These are phyloP conservation scores for Coniella vitis DNA, from an alignment of 2,329 filamentous ascomycete species.

Conservation along the genomic window DNA sequence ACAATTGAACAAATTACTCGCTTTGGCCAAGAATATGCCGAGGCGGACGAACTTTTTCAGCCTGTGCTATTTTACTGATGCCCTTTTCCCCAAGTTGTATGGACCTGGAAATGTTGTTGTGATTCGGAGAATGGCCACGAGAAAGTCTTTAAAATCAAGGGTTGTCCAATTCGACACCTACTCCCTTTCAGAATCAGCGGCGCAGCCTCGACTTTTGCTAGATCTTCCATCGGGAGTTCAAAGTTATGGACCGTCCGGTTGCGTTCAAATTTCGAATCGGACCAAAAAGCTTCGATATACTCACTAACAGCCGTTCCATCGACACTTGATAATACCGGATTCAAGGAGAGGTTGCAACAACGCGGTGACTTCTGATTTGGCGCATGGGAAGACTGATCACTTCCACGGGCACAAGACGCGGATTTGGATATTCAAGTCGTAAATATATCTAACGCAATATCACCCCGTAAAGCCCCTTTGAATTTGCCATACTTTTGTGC, in stretches of 20 bases:
- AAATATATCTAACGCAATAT: too few species aligned
- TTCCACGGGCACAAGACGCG: neutral
- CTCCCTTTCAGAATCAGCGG: neutral
- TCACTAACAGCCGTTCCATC: neutral
- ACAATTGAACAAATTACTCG: neutral
- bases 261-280: neutral
- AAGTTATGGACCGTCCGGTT: neutral
- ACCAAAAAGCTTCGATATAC: neutral
- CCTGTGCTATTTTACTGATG: neutral
- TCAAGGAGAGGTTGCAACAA: neutral
- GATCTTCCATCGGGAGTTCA: neutral
- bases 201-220: neutral
- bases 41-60: neutral
- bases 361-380: neutral
- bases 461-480: too few species aligned
- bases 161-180: neutral
- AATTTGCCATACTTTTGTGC: too few species aligned
- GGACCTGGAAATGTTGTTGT: neutral
- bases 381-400: neutral
- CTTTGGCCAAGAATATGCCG: neutral
- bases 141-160: neutral
- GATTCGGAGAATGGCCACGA: neutral
- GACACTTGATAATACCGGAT: neutral
- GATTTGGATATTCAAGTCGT: neutral
- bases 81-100: neutral